A percentile compares a stretch with the other conserved stretches of the same genome.
Evolutionary conservation across 2,329 filamentous ascomycete species (phyloP).

Genomic region (Aspergillus arachidicola): DNA sequence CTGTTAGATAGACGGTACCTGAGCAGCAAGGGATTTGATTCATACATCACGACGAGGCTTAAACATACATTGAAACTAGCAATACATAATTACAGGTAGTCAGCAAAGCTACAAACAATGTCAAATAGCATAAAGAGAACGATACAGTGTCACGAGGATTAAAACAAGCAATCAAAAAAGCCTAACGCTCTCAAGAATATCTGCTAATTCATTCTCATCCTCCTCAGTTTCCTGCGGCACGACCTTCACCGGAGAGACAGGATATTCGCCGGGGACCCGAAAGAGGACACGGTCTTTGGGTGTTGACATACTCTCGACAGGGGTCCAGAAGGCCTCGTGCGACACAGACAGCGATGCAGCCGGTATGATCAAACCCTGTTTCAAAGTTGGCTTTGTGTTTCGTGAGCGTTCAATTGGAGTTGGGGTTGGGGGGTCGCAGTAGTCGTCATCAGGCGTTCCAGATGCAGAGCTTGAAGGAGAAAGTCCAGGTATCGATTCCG

Average conservation of each 20-base stretch:
- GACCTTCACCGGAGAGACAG: neutral
- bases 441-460: neutral
- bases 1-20: neutral
- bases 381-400: neutral
- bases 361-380: conserved; percentile 2
- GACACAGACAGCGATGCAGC: neutral
- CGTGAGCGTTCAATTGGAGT: conserved; percentile 4
- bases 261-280: neutral
- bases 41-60: neutral
- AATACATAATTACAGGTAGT: neutral
- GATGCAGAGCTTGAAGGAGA: conserved; percentile 2
- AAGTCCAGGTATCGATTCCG: conserved; percentile 3
- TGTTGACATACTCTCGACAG: conserved; percentile 1
- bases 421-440: neutral
- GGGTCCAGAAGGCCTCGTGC: neutral
- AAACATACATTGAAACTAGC: neutral
- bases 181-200: neutral
- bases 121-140: neutral
- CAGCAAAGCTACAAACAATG: neutral
- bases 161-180: neutral
- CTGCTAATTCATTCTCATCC: neutral
- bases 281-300: neutral
- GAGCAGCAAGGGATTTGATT: neutral
- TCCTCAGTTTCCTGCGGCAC: neutral
- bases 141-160: neutral